Percentiles rank a stretch among this genome's conserved stretches.
Evolutionary conservation across 2,329 filamentous ascomycete species (phyloP).

Genomic region (Lachnellula subtilissima): DNA sequence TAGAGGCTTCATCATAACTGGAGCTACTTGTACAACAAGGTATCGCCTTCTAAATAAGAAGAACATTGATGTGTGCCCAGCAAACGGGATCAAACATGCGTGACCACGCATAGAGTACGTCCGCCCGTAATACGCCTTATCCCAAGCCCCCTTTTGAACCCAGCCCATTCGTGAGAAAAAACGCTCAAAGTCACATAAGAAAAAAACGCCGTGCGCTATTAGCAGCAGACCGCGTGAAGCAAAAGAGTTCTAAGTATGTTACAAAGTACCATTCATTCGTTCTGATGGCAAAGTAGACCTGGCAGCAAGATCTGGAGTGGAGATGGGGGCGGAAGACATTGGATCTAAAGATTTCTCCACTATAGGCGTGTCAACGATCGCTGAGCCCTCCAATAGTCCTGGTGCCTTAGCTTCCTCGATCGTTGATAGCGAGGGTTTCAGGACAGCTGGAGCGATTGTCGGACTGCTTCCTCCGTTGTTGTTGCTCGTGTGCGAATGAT

Average conservation of each 20-base stretch:
- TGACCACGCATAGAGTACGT: slow-evolving; percentile 5
- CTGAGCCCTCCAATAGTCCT: slow-evolving; percentile 29
- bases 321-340: slow-evolving; percentile 7
- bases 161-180: slow-evolving; percentile 12
- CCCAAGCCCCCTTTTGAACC: slow-evolving; percentile 24
- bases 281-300: slow-evolving; percentile 15
- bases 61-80: slow-evolving; percentile 1
- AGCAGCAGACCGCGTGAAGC: slow-evolving; percentile 16
- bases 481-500: slow-evolving; percentile 17
- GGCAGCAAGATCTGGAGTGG: slow-evolving; percentile 9
- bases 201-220: slow-evolving; percentile 11
- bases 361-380: slow-evolving; percentile 33
- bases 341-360: slow-evolving; percentile 30
- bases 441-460: slow-evolving; percentile 27
- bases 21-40: slow-evolving; percentile 9
- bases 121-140: slow-evolving; percentile 17
- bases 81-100: slow-evolving; percentile 8
- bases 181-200: slow-evolving; percentile 22
- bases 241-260: slow-evolving; percentile 33
- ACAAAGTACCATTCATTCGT: slow-evolving; percentile 31
- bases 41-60: neutral
- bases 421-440: slow-evolving; percentile 37
- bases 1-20: neutral
- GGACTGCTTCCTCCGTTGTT: slow-evolving; percentile 28
- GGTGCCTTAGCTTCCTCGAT: slow-evolving; percentile 40